Evolutionary conservation across 495 filamentous ascomycete genomes (phyloP).

Genomic region (Aspergillus sclerotioniger): DNA sequence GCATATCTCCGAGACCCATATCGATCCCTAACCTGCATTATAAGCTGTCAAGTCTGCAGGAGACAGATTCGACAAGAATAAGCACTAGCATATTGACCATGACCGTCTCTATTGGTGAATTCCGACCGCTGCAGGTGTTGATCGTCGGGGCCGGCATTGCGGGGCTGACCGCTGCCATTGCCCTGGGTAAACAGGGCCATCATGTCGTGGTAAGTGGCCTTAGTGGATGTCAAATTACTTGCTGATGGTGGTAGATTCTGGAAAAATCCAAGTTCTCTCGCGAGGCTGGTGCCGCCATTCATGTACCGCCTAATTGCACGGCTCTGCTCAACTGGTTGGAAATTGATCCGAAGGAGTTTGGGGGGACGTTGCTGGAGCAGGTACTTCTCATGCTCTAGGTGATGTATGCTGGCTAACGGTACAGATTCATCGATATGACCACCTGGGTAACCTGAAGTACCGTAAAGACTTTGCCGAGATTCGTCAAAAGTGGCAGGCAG

Average conservation of each 20-base stretch:
- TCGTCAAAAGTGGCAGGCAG: constrained; percentile 25
- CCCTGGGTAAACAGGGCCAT: constrained; percentile 32
- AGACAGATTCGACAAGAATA: neutral
- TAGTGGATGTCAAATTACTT: constrained; percentile 2
- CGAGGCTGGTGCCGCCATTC: constrained; percentile 56
- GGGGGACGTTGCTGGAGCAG: constrained; percentile 26
- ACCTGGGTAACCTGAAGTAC: constrained; percentile 18
- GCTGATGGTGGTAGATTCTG: constrained; percentile 32
- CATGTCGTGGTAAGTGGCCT: constrained; percentile 22
- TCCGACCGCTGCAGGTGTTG: constrained; percentile 21
- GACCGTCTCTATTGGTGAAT: neutral
- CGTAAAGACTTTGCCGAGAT: constrained; percentile 20
- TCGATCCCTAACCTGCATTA: neutral
- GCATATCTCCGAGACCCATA: neutral
- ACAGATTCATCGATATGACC: constrained; percentile 25
- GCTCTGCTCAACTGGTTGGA: constrained; percentile 46
- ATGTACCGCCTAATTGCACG: constrained; percentile 49
- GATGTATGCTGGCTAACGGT: neutral
- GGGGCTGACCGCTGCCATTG: constrained; percentile 31
- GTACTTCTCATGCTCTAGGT: constrained; percentile 8
- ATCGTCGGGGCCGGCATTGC: constrained; percentile 33
- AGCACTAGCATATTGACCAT: neutral
- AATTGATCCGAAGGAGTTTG: constrained; percentile 38
- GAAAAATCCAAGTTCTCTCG: constrained; percentile 52
- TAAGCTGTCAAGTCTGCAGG: neutral